These are phyloP conservation scores for Paramecium biaurelia DNA, from an alignment of 73 alveolate genomes.

Conservation along the genomic window DNA sequence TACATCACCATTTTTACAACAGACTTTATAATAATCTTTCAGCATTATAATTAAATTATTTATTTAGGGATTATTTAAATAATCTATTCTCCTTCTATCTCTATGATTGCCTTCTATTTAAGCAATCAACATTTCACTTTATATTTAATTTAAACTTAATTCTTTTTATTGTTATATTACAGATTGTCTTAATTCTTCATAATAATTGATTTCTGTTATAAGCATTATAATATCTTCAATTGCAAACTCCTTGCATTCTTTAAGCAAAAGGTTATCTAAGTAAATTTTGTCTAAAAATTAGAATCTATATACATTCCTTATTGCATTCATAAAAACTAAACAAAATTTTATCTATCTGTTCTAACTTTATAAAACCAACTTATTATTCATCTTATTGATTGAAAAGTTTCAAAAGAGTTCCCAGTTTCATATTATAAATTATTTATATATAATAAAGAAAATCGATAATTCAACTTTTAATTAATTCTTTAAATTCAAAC, in stretches of 20 bases:
- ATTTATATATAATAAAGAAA: background rate
- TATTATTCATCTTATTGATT: background rate
- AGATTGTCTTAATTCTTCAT: background rate
- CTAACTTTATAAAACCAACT: background rate
- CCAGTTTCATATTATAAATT: background rate
- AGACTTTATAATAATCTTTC: background rate
- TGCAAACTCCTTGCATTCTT: background rate
- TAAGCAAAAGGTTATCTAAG: background rate
- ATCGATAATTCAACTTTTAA: too few species aligned
- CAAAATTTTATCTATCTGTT: background rate
- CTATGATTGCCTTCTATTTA: background rate
- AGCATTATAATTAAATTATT: background rate
- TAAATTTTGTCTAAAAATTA: background rate
- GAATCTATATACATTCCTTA: background rate
- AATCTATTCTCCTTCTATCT: conserved; percentile 9
- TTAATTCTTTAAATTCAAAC: too few species aligned
- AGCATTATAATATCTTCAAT: conserved; percentile 28
- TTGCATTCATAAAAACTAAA: background rate
- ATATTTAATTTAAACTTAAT: background rate
- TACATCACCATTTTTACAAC: background rate
- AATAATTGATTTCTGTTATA: conserved; percentile 23
- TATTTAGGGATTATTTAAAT: background rate
- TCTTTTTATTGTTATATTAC: background rate
- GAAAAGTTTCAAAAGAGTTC: background rate
- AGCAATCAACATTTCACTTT: background rate